These are phyloP conservation scores for Lactuca saligna DNA, from an alignment of 129 eudicot genomes.

Conservation along the genomic window DNA sequence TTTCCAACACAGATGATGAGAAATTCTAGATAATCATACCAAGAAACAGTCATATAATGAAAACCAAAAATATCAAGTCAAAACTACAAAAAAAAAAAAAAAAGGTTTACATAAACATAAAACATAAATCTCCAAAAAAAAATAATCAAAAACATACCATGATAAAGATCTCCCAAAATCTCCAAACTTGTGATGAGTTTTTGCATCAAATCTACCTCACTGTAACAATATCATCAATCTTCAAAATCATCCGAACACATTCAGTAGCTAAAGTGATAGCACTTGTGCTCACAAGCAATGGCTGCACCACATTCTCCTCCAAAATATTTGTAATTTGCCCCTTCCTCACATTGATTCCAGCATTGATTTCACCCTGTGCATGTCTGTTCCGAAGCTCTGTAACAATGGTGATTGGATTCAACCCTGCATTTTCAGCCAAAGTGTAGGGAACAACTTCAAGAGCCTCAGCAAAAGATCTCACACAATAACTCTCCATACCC, in stretches of 20 bases:
- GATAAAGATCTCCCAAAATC: background rate
- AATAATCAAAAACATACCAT: background rate
- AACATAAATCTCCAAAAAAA: conserved; percentile 7
- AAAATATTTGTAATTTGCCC: conserved; percentile 89
- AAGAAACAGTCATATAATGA: conserved; percentile 3
- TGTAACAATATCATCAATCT: conserved; percentile 95
- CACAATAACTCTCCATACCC: conserved; percentile 91
- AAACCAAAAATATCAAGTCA: conserved; percentile 4
- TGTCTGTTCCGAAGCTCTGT: conserved; percentile 93
- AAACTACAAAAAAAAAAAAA: conserved; percentile 13
- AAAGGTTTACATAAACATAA: background rate
- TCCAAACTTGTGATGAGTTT: background rate
- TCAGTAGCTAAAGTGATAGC: conserved; percentile 79
- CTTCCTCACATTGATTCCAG: conserved; percentile 95
- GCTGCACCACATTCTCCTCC: conserved; percentile 98
- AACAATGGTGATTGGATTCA: conserved; percentile 87
- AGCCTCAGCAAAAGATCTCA: conserved; percentile 83
- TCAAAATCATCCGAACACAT: conserved; percentile 93
- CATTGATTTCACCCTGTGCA: conserved; percentile 91
- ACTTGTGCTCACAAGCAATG: conserved; percentile 91
- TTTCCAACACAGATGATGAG: background rate
- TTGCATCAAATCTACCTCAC: conserved; percentile 65
- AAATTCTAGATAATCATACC: background rate
- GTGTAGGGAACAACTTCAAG: conserved; percentile 90
- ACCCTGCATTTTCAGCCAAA: conserved; percentile 92